A percentile compares a stretch with the other conserved stretches of the same genome.
phyloP scores from a whole-genome alignment of 2,329 filamentous ascomycete genomes.

The Trichoderma arundinaceum region DNA sequence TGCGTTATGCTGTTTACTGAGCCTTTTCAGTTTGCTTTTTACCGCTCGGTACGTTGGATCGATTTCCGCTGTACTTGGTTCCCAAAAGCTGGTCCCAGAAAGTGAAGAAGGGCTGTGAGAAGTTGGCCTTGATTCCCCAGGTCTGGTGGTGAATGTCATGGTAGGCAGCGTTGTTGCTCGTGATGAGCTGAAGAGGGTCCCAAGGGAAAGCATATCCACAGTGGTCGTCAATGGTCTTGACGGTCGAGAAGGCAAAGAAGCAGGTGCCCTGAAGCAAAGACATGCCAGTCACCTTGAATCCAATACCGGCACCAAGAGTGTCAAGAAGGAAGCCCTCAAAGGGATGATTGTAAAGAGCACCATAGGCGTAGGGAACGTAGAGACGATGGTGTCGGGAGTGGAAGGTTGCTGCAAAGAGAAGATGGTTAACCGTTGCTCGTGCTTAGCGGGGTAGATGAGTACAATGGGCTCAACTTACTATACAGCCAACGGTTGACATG shows the following conservation, averaged over 20 bases:
- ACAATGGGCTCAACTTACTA: slow-evolving; percentile 63
- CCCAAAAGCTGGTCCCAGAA: slow-evolving; percentile 87
- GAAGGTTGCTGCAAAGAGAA: slow-evolving; percentile 59
- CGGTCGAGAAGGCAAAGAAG: slow-evolving; percentile 86
- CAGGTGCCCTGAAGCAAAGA: slow-evolving; percentile 83
- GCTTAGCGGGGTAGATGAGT: slow-evolving; percentile 60
- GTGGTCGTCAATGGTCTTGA: slow-evolving; percentile 98
- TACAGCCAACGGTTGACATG: slow-evolving; percentile 98
- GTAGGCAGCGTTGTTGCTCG: slow-evolving; percentile 93
- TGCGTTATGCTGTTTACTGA: slow-evolving; percentile 35
- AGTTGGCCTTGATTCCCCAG: slow-evolving; percentile 98
- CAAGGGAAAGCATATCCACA: slow-evolving; percentile 95
- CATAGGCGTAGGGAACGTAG: slow-evolving; percentile 97
- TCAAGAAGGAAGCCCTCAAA: slow-evolving; percentile 93
- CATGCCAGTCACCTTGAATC: slow-evolving; percentile 82
- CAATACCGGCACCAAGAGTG: slow-evolving; percentile 83
- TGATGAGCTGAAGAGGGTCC: slow-evolving; percentile 90
- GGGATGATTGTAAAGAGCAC: slow-evolving; percentile 95
- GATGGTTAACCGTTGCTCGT: slow-evolving; percentile 53
- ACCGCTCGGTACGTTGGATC: slow-evolving; percentile 48
- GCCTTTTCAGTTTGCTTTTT: slow-evolving; percentile 43
- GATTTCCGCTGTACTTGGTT: slow-evolving; percentile 80
- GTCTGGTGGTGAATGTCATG: slow-evolving; percentile 99
- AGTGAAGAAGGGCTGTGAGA: slow-evolving; percentile 89
- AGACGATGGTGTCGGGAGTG: slow-evolving; percentile 95